Conservation (phyloP, 1,284 basidiomycete genomes). For the Ceratobasidium sp. region DNA sequence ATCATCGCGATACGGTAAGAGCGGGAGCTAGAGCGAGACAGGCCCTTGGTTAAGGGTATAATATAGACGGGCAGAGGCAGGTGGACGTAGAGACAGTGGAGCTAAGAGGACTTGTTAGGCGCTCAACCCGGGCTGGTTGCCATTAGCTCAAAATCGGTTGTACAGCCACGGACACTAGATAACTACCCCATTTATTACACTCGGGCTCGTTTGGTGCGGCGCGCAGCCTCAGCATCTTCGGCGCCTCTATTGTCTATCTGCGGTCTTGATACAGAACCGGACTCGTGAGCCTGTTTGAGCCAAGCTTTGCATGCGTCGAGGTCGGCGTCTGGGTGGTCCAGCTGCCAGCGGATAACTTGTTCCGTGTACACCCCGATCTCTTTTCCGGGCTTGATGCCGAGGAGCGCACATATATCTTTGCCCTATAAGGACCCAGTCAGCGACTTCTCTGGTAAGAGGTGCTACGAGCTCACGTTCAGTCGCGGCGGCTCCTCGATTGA, state of each 20-base stretch:
- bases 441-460: background rate
- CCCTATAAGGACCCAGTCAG: conserved; percentile 1
- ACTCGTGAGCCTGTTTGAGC: conserved; percentile 67
- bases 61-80: background rate
- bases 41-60: background rate
- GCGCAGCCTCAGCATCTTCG: background rate
- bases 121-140: background rate
- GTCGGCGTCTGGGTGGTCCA: conserved; percentile 75
- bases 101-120: background rate
- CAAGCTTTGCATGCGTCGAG: conserved; percentile 77
- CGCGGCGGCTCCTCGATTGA: conserved; percentile 77
- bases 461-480: conserved; percentile 74
- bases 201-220: conserved; percentile 15
- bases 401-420: conserved; percentile 66
- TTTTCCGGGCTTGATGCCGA: conserved; percentile 72
- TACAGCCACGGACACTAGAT: conserved; percentile 16
- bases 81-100: conserved; percentile 17
- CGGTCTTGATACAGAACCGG: conserved; percentile 26
- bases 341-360: conserved; percentile 83
- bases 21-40: background rate
- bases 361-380: conserved; percentile 76
- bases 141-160: conserved; percentile 11
- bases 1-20: background rate
- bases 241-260: background rate
- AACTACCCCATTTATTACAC: background rate